Percentiles rank a stretch among this genome's conserved stretches.
phyloP scores from a whole-genome alignment of 352 stramenopile species.

The Phytophthora niederhauseri region DNA sequence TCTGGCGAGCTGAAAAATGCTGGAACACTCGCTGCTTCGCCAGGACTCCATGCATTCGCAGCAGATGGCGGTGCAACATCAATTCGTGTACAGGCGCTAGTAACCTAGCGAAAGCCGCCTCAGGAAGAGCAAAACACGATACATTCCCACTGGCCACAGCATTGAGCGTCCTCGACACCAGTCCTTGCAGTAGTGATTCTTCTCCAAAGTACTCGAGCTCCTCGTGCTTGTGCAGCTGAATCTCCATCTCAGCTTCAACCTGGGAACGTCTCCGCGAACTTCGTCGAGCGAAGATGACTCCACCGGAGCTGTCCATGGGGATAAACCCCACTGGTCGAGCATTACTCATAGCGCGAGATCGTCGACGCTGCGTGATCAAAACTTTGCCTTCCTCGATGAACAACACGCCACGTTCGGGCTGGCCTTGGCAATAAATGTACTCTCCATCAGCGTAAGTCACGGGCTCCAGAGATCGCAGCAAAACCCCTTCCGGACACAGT shows the following conservation, averaged over 20 bases:
- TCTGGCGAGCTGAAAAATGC: slow-evolving; percentile 37
- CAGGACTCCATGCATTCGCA: slow-evolving; percentile 60
- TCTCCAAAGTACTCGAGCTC: slow-evolving; percentile 77
- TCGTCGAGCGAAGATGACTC: slow-evolving; percentile 5
- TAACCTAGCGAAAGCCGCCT: slow-evolving; percentile 44
- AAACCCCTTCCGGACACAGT: slow-evolving; percentile 47
- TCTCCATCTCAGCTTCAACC: slow-evolving; percentile 55
- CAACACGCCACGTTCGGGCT: slow-evolving; percentile 58
- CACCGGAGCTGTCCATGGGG: slow-evolving; percentile 13
- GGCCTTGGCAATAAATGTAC: slow-evolving; percentile 71
- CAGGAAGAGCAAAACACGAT: slow-evolving; percentile 53
- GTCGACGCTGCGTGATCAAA: slow-evolving; percentile 61
- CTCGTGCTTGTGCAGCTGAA: slow-evolving; percentile 57
- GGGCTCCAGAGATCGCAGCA: slow-evolving; percentile 44
- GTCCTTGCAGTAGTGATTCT: slow-evolving; percentile 47
- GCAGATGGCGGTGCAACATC: slow-evolving; percentile 59
- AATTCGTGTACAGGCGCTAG: slow-evolving; percentile 60
- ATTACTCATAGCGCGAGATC: slow-evolving; percentile 31
- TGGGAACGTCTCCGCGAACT: slow-evolving; percentile 43
- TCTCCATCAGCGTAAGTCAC: slow-evolving; percentile 55
- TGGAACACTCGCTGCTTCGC: slow-evolving; percentile 74
- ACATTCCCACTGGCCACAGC: slow-evolving; percentile 60
- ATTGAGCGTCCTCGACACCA: slow-evolving; percentile 42
- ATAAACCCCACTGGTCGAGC: slow-evolving; percentile 18
- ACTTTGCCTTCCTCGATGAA: slow-evolving; percentile 81